Evolutionary conservation across 192 early-diverging fungal genomes (phyloP).

Genomic region (Geranomyces variabilis): DNA sequence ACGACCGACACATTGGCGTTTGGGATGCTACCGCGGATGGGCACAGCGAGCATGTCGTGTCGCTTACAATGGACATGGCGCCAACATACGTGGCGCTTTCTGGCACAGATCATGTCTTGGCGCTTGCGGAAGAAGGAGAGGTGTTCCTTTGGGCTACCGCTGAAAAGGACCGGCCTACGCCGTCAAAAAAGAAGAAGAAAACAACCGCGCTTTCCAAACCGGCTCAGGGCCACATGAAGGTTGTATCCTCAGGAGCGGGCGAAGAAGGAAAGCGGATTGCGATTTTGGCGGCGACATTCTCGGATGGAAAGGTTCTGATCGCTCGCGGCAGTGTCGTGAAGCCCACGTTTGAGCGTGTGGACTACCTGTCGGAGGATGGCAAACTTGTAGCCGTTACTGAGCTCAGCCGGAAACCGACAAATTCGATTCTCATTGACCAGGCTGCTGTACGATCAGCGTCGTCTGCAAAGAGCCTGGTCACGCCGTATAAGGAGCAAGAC

Average conservation of each 20-base stretch:
- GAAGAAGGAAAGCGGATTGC: constrained; percentile 15
- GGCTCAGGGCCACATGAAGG: constrained; percentile 1
- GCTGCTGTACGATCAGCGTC: constrained; percentile 4
- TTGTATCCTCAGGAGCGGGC: constrained; percentile 9
- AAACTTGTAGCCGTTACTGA: not conserved
- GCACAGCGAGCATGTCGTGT: constrained; percentile 8
- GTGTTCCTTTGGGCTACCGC: constrained; percentile 37
- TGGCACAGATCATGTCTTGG: constrained; percentile 29
- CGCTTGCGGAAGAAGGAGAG: constrained; percentile 44
- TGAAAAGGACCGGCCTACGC: not conserved
- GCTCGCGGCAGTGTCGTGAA: constrained; percentile 40
- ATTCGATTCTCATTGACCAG: constrained; percentile 13
- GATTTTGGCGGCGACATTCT: constrained; percentile 37
- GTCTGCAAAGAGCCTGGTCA: not conserved
- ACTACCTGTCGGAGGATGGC: constrained; percentile 27
- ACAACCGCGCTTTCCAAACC: not conserved
- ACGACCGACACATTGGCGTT: constrained; percentile 46
- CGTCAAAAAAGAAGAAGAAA: constrained; percentile 30
- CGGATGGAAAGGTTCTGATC: constrained; percentile 31
- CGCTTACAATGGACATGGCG: constrained; percentile 34
- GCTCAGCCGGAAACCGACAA: constrained; percentile 16
- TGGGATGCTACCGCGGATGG: constrained; percentile 38
- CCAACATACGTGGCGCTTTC: constrained; percentile 24
- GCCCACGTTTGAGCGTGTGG: constrained; percentile 47
- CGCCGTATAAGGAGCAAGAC: not conserved